Evolutionary conservation across 768 basidiomycete genomes (phyloP), one percentile per base, ranked within the genome.

Genomic region (Tylopilus felleus): DNA sequence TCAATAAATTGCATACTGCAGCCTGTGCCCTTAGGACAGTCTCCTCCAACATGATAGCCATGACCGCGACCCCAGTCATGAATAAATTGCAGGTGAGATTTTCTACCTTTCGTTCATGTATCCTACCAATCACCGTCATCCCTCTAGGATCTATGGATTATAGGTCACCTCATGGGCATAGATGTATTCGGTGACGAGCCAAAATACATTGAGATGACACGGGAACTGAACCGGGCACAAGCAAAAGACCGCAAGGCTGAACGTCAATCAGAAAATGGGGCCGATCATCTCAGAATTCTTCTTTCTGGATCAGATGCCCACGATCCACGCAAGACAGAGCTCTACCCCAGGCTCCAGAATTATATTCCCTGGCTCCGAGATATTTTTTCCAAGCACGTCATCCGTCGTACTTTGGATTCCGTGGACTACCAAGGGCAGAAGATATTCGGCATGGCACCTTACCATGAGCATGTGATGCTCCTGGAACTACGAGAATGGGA

Each of bases 1-100:
- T 47, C 9, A 58, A 58, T n/a, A 47, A 44, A 5, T 1, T 51
- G 2, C 51, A 51, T 16, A 36, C 17, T 0, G 45, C 45, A 4
- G 8, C 6, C 14, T 13, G 8, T 16, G 28, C 12, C 7, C 33
- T 33, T 33, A 14, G 14, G 1, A 17, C 7, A 5, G 6, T 2
- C 4, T 2, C 1, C 4, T 19, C 12, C 0, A 10, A 12, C 10
- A 17, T 45, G 3, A 10, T 46, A 7, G 45, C 45, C 1, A 46
- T 46, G 45, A 46, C 45, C 1, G 45, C 45, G 3, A 46, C 45
- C 0, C 45, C 45, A 7, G 45, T 46, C 19, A 46, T 31, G 19
- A 46, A 19, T 0, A 46, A 46, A 19, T 4, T 13, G 1, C 35
- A 36, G 12, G 35, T 36, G 16, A 16, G 10, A 4, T 3, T 3